A percentile compares a stretch with the other conserved stretches of the same genome.
phyloP scores from a whole-genome alignment of 129 eudicot genomes.

The Scalesia atractyloides region DNA sequence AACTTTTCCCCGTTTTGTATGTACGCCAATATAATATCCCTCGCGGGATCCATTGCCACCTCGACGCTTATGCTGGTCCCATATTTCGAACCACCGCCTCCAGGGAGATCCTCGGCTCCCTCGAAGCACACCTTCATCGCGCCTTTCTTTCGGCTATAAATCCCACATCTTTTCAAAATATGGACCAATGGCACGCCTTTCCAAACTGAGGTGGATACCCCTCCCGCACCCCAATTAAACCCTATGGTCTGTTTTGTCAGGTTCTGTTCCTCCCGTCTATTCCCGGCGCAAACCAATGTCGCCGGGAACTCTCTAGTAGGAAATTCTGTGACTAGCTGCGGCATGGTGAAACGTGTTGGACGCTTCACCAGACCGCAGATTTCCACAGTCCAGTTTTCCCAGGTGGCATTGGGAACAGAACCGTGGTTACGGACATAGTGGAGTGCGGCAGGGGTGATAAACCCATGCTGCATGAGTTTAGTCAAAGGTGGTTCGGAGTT shows the following conservation, averaged over 20 bases:
- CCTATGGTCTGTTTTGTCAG: conserved; percentile 75
- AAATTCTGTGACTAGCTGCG: conserved; percentile 56
- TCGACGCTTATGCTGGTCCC: conserved; percentile 75
- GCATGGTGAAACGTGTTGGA: conserved; percentile 64
- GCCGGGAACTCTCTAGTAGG: conserved; percentile 64
- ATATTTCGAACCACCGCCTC: conserved; percentile 94
- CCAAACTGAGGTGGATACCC: conserved; percentile 85
- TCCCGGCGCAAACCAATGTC: conserved; percentile 87
- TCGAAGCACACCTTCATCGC: conserved; percentile 87
- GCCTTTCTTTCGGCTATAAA: conserved; percentile 53
- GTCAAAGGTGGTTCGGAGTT: conserved; percentile 83
- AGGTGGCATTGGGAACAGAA: conserved; percentile 60
- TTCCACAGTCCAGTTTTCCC: conserved; percentile 86
- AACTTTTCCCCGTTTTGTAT: conserved; percentile 85
- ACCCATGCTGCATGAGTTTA: conserved; percentile 94
- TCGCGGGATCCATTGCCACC: conserved; percentile 74
- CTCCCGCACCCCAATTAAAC: conserved; percentile 96
- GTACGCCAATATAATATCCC: conserved; percentile 80
- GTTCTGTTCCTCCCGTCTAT: conserved; percentile 82
- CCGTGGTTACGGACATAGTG: conserved; percentile 98
- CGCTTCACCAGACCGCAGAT: conserved; percentile 67
- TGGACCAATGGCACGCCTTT: conserved; percentile 73
- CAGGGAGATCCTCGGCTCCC: conserved; percentile 88
- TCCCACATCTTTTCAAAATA: conserved; percentile 67
- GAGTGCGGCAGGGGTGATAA: conserved; percentile 87